Base-by-base conservation (phyloP, 1,284 basidiomycete genomes). In the Sanguinoderma infundibulare region DNA sequence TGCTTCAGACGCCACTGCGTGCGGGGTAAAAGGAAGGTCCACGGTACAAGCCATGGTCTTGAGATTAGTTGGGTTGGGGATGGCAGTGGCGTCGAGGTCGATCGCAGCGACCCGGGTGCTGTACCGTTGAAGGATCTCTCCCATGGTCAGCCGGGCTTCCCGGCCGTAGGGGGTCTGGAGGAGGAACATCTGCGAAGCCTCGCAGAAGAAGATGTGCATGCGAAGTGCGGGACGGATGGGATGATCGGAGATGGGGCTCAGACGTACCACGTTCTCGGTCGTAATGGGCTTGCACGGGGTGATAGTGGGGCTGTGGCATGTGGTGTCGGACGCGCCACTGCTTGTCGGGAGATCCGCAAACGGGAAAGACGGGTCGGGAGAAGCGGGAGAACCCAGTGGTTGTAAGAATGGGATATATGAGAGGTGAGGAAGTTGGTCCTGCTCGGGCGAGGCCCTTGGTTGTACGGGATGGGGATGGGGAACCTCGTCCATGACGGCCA, bases 61-160 rank as follows among this genome's bases (percentile, higher is more conserved):
- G 6, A 24, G 22, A 12, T 53, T 5, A 9, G 42, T n/a, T 14
- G 51, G 53, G 36, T 52, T 50, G 5, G 59, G 53, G 28, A 58
- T 17, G 5, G 39, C 35, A 5, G 52, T 53, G 17, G 49, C 53
- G 34, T 64, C 56, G 30, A 64, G 17, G 35, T 42, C 15, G 39
- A 64, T 50, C 22, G 59, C 58, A 12, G 22, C 38, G 55, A 64
- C 53, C n/a, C 17, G 46, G 26, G 38, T 35, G 28, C 42, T 17
- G 36, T 60, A 53, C 15, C 12, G n/a, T 17, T 20, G 49, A 2
- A 60, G 55, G 5, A 60, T 53, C 30, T 54, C 40, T 20, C 36
- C 62, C 39, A 60, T 38, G 5, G 52, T 53, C 10, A 44, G 24
- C n/a, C 17, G 22, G 4, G 10, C 14, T n/a, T 36, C 26, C 10